Percentiles rank a stretch among this genome's conserved stretches.
Evolutionary conservation across 257 asterid species (phyloP).

Genomic region (Solanum clarkiae): DNA sequence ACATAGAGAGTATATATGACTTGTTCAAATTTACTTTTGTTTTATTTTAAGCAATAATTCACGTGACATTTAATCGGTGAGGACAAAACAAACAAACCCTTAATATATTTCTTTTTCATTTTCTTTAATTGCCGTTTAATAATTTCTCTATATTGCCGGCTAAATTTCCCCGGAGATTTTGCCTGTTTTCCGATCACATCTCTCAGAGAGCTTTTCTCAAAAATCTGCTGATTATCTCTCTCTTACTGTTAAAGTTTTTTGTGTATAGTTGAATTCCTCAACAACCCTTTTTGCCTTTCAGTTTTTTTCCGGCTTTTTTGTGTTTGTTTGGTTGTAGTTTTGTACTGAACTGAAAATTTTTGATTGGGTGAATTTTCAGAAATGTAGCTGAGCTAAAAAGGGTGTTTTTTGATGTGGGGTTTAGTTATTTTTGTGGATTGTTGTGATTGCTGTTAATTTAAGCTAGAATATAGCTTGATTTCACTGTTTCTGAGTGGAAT

Average conservation of each 20-base stretch:
- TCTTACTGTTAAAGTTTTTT: not conserved
- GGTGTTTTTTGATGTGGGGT: not conserved
- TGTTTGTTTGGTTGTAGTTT: not conserved
- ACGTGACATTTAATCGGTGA: no score
- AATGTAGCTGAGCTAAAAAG: conserved; percentile 12
- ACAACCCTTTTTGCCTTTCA: not conserved
- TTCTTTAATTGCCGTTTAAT: not conserved
- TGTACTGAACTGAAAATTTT: not conserved
- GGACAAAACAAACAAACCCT: not conserved
- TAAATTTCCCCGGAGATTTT: not conserved
- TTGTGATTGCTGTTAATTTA: not conserved
- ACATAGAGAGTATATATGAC: not conserved
- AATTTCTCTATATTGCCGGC: not conserved
- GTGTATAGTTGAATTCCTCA: not conserved
- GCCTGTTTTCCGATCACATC: not conserved
- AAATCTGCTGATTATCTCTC: not conserved
- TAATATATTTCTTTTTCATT: not conserved
- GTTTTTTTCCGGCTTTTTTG: not conserved
- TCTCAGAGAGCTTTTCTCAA: not conserved
- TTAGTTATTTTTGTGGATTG: not conserved
- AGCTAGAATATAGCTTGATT: not conserved
- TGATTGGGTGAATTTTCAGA: not conserved
- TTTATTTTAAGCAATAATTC: not conserved
- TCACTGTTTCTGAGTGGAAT: not conserved
- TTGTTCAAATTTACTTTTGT: not conserved